Conservation (phyloP, 73 alveolate species). For the Tetrahymena thermophila region DNA sequence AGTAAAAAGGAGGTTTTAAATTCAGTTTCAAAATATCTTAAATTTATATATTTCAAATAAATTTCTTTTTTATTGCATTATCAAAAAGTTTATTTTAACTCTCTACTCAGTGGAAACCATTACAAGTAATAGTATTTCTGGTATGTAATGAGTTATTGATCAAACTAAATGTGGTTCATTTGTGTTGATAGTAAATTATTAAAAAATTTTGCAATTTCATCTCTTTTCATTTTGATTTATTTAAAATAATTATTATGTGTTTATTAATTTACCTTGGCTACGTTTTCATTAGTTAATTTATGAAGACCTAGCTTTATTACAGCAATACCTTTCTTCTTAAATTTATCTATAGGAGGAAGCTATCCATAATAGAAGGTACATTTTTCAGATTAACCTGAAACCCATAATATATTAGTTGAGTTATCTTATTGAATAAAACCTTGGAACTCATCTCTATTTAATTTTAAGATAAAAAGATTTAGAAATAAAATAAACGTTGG, state of each 20-base stretch:
- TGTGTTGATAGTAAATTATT: not conserved
- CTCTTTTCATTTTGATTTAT: not conserved
- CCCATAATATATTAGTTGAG: not conserved
- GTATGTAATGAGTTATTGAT: not conserved
- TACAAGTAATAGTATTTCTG: not conserved
- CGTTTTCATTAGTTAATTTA: not conserved
- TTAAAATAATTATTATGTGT: not conserved
- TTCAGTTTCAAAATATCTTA: not conserved
- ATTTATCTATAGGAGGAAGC: not conserved
- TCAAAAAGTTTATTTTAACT: not conserved
- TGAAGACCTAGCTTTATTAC: not conserved
- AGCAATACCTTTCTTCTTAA: not conserved
- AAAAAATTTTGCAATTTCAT: not conserved
- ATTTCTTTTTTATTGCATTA: not conserved
- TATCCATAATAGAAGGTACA: not conserved
- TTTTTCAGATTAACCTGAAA: not conserved
- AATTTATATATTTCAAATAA: not conserved
- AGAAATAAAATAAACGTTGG: not conserved
- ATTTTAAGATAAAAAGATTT: not conserved
- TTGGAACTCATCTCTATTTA: not conserved
- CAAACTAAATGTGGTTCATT: too few species aligned
- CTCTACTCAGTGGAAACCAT: not conserved
- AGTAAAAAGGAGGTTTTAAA: not conserved
- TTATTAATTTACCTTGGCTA: not conserved
- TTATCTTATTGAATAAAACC: not conserved